Evolutionary conservation across 1,284 basidiomycete genomes (phyloP).

Genomic region (Fomitiporia mediterranea): DNA sequence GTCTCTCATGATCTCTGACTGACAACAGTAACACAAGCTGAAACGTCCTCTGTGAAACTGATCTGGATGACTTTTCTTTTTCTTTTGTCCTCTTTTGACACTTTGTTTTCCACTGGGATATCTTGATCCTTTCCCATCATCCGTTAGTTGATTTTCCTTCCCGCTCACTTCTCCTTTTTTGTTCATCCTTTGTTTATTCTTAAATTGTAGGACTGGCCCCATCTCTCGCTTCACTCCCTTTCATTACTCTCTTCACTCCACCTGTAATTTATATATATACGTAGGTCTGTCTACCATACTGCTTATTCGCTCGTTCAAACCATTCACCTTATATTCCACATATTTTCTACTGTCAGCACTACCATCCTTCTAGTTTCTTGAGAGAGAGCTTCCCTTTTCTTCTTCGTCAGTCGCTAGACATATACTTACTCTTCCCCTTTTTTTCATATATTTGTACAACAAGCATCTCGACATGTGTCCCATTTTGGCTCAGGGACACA

Average conservation of each 20-base stretch:
- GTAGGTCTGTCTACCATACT: no score
- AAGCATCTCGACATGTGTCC: conserved; percentile 12
- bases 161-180: conserved; percentile 21
- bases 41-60: not conserved
- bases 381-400: no score
- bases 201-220: conserved; percentile 14
- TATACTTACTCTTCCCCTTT: not conserved
- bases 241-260: conserved; percentile 3
- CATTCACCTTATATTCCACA: no score
- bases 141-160: conserved; percentile 21
- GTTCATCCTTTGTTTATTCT: conserved; percentile 23
- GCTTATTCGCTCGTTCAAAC: no score
- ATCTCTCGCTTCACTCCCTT: not conserved
- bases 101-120: not conserved
- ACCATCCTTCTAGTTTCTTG: no score
- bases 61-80: not conserved
- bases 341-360: no score
- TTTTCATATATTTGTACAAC: conserved; percentile 12
- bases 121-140: conserved; percentile 23
- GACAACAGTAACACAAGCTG: not conserved
- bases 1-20: conserved; percentile 33
- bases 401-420: not conserved
- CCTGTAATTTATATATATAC: no score
- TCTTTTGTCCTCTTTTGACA: not conserved
- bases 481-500: not conserved